These are phyloP conservation scores for Durusdinium trenchii DNA, from an alignment of 73 alveolate genomes.

Conservation along the genomic window DNA sequence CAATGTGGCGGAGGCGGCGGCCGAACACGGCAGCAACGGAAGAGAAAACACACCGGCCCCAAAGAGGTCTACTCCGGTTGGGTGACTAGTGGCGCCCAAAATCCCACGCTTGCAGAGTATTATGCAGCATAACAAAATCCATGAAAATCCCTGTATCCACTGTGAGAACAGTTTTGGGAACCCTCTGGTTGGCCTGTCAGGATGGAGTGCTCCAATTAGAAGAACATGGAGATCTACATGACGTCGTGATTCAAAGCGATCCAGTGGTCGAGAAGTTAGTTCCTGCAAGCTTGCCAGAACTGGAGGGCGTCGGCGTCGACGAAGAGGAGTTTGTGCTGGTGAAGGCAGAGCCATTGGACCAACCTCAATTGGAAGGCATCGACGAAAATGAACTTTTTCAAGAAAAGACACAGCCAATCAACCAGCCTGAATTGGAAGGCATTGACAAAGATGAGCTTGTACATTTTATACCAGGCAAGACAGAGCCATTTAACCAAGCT, in stretches of 20 bases:
- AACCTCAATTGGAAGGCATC: neutral
- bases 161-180: no score
- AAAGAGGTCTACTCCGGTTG: no score
- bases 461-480: slow-evolving; percentile 23
- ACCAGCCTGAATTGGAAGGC: slow-evolving; percentile 25
- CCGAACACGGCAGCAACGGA: no score
- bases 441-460: slow-evolving; percentile 23
- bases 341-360: neutral
- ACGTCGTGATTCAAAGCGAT: neutral
- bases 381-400: neutral
- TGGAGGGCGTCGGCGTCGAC: no score
- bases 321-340: no score
- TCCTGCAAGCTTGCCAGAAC: slow-evolving; percentile 34
- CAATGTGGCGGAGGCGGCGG: no score
- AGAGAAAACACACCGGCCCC: no score
- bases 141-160: no score
- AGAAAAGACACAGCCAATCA: slow-evolving; percentile 21
- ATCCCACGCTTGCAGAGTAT: no score
- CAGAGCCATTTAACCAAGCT: slow-evolving; percentile 28
- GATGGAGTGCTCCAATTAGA: neutral
- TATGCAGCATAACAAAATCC: no score
- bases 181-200: neutral
- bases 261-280: neutral
- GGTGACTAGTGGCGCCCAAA: no score
- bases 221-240: neutral